Evolutionary conservation across 352 stramenopile genomes (phyloP).

Genomic region (Phytophthora pistaciae): DNA sequence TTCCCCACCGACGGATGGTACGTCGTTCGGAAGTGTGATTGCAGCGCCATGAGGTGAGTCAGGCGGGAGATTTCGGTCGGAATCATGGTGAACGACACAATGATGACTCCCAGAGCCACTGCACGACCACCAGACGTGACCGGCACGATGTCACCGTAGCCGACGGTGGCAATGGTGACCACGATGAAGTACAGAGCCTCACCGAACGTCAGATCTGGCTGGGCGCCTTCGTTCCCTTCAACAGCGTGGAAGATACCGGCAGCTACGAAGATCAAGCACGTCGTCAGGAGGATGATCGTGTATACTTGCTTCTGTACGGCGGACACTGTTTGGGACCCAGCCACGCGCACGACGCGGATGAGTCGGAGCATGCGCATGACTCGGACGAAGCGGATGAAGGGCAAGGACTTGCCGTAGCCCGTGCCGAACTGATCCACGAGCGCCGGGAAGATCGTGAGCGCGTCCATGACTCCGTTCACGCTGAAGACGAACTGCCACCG

Average conservation of each 20-base stretch:
- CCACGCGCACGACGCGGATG: slow-evolving; percentile 56
- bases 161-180: slow-evolving; percentile 65
- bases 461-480: slow-evolving; percentile 70
- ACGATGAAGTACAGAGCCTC: slow-evolving; percentile 72
- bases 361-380: slow-evolving; percentile 68
- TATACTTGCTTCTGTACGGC: slow-evolving; percentile 76
- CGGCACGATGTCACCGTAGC: slow-evolving; percentile 63
- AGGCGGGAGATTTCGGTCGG: slow-evolving; percentile 62
- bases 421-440: slow-evolving; percentile 44
- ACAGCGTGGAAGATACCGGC: slow-evolving; percentile 68
- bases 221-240: slow-evolving; percentile 38
- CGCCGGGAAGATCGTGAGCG: slow-evolving; percentile 66
- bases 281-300: slow-evolving; percentile 69
- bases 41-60: slow-evolving; percentile 63
- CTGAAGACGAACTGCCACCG: slow-evolving; percentile 55
- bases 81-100: slow-evolving; percentile 69
- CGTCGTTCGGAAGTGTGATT: slow-evolving; percentile 70
- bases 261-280: slow-evolving; percentile 73
- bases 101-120: slow-evolving; percentile 57
- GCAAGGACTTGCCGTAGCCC: slow-evolving; percentile 37
- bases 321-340: slow-evolving; percentile 56
- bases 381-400: slow-evolving; percentile 71
- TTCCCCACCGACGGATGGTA: slow-evolving; percentile 62
- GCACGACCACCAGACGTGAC: slow-evolving; percentile 51
- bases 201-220: slow-evolving; percentile 55